Base-by-base conservation (phyloP, 495 filamentous ascomycete genomes). In the Sordaria brevicollis region DNA sequence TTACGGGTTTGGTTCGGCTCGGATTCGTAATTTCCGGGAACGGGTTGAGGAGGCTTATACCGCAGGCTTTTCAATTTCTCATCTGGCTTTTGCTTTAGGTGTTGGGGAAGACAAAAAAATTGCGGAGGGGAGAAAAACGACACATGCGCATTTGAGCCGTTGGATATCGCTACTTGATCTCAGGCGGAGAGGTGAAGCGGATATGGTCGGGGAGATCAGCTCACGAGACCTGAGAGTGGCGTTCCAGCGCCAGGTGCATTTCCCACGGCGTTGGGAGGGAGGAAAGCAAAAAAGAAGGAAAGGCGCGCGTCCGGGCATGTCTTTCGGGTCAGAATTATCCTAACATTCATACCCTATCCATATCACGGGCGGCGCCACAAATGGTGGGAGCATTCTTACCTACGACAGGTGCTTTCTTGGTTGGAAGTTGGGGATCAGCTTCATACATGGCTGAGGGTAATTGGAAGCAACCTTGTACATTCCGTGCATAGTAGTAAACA, bases 181-280 rank as follows among this genome's bases (percentile, higher is more conserved):
- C 21, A 31, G 49, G 49, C 49, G 49, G 25, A 31, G 5, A 31
- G 15, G 49, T 57, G 49, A 31, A 57, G 25, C 25, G 2, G 21
- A 57, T 31, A 57, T 57, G 25, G 21, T 31, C 11, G 25, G 21
- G n/a, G 25, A 31, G 29, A 31, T 17, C 21, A 57, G 25, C 49
- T 57, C 49, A 11, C 49, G 29, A 36, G 39, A 67, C n/a, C 7
- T 69, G 67, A n/a, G 36, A 68, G 69, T 49, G 67, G 67, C 70
- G 25, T 68, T 71, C 65, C 54, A 68, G 67, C 65, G 65, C 69
- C 57, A 66, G 49, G 39, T 66, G 49, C 54, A 66, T 39, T 66
- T 70, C 33, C n/a, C 38, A 31, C 7, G 35, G 38, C 35, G 39
- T 68, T 37, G 67, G 21, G 29, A 19, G 49, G 37, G 35, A 34